Evolutionary conservation across 495 filamentous ascomycete genomes (phyloP), one percentile per base, ranked within the genome.

Genomic region (Talaromyces trachyspermus): DNA sequence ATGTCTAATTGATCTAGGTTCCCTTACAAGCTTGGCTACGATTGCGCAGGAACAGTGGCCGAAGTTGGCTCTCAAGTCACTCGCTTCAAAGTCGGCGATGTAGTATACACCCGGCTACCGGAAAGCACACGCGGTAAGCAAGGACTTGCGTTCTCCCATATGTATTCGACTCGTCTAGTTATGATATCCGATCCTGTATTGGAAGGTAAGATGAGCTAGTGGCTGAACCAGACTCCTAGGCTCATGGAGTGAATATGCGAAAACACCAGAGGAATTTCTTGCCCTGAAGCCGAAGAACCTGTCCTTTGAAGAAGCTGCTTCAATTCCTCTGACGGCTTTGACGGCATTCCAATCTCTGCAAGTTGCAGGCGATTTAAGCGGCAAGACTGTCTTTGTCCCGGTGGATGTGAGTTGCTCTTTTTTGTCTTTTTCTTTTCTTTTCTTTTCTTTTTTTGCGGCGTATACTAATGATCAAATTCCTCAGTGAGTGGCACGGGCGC

Each of bases 1-100:
- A n/a, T n/a, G n/a, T n/a, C n/a, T n/a, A n/a, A n/a, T n/a, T n/a
- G n/a, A n/a, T 42, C 22, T 5, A 46, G 44, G 9, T 46, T 46
- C 14, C 44, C 44, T 18, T 46, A 36, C 17, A 46, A 46, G 22
- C 15, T 46, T 5, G 44, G 44, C 0, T 79, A 83, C 55, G 79
- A 83, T 61, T 77, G 76, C 24, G 51, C 70, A 9, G 78, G 79
- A 9, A 79, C 71, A 6, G 68, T 81, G 27, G 67, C 68, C 15
- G 63, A 64, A 1, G 42, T 69, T 24, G 78, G 78, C 17, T 56
- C 62, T 2, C 36, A 51, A 1, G 68, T 74, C 22, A 55, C 49
- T 5, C 58, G 62, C 19, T 77, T 81, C 51, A 53, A 64, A 25
- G 43, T 59, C 24, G 76, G 79, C 48, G 71, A 77, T 53, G 57